Conservation (phyloP, 1,284 basidiomycete genomes). For the Ganoderma sinense region DNA sequence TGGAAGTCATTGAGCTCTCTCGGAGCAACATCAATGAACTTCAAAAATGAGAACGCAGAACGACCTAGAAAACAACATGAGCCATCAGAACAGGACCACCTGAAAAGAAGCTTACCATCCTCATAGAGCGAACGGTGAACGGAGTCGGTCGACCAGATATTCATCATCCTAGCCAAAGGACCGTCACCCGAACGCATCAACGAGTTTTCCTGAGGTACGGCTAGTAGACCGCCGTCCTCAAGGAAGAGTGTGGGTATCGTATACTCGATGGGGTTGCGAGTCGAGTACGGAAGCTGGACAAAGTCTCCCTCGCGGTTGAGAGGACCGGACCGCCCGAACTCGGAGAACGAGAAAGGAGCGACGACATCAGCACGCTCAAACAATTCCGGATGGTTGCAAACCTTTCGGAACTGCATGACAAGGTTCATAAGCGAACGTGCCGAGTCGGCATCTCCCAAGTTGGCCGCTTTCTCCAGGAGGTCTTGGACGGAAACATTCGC, state of each 20-base stretch:
- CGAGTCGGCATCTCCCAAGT: constrained; percentile 88
- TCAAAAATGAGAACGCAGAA: constrained; percentile 80
- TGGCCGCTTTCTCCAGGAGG: constrained; percentile 91
- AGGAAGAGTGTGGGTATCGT: constrained; percentile 82
- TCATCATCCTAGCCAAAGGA: constrained; percentile 79
- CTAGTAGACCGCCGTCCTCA: constrained; percentile 79
- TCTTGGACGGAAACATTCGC: constrained; percentile 96
- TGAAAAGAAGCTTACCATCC: constrained; percentile 53
- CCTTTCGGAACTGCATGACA: constrained; percentile 99
- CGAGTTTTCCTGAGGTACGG: constrained; percentile 69
- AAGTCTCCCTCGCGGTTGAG: constrained; percentile 88
- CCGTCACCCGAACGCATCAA: constrained; percentile 65
- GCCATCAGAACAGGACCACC: background rate
- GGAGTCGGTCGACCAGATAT: constrained; percentile 91
- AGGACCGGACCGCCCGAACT: constrained; percentile 85
- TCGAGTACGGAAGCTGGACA: constrained; percentile 85
- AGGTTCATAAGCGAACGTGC: constrained; percentile 97
- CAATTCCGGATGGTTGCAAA: constrained; percentile 98
- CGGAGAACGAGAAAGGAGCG: constrained; percentile 90
- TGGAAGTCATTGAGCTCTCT: constrained; percentile 71
- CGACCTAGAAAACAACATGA: constrained; percentile 26
- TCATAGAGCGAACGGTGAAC: constrained; percentile 77
- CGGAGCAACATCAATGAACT: constrained; percentile 69
- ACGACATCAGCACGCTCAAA: constrained; percentile 98
- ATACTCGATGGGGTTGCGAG: constrained; percentile 87